Evolutionary conservation across 768 basidiomycete genomes (phyloP), one percentile per base, ranked within the genome.

Genomic region (Crucibulum laeve): DNA sequence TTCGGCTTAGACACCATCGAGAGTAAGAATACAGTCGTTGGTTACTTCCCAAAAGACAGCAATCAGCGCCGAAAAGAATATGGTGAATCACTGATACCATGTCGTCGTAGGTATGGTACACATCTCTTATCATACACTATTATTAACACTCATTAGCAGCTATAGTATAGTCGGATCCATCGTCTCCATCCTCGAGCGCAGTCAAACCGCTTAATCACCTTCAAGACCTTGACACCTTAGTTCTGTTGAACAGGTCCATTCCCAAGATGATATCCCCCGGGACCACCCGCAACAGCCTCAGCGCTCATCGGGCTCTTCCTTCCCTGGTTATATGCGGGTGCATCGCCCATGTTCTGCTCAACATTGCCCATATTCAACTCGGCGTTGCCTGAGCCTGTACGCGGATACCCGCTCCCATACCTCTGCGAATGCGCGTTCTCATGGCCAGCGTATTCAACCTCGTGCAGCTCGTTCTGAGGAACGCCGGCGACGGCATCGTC

Each of bases 401-500:
- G 28, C 8, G n/a, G 28, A n/a, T n/a, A 8, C 8, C 8, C 8
- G 8, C n/a, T 8, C 28, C 8, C 8, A 30, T 30, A n/a, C 8
- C n/a, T 30, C 8, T 30, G 28, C n/a, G 8, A 30, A n/a, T 8
- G n/a, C 28, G 28, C 8, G 8, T n/a, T 30, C 8, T 30, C 39
- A 21, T 40, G 6, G 17, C 18, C 39, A 25, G 18, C 15, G 21
- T 5, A 8, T 35, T 48, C 48, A 5, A 50, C 39, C n/a, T 53
- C 49, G n/a, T 45, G 44, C 14, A 46, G 33, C 45, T 57, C 43
- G 4, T 28, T 18, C 7, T 34, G 44, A 6, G 55, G 53, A 14
- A 54, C 26, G 3, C 45, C 49, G 14, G 55, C 28, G 15, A 55
- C 48, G 3, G 55, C 58, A 30, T 59, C 53, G 32, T 57, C 58